Conservation (phyloP, 352 stramenopile species). For the Globisporangium solare region DNA sequence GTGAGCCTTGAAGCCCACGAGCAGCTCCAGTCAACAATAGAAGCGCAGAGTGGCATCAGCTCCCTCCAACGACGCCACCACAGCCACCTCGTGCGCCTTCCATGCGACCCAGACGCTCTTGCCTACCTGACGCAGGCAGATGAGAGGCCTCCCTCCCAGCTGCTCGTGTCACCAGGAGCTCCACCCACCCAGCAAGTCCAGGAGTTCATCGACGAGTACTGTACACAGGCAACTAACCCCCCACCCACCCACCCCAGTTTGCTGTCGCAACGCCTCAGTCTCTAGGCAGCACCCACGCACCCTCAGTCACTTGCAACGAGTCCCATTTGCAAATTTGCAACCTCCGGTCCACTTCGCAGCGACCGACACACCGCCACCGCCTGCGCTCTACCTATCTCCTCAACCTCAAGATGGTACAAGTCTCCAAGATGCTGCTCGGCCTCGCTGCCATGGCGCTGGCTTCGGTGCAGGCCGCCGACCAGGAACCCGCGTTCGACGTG, state of each 20-base stretch:
- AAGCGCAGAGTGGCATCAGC: background rate
- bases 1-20: background rate
- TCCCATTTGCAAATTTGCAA: conserved; percentile 1
- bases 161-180: background rate
- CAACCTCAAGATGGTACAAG: background rate
- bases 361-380: background rate
- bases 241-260: no score
- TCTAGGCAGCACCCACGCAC: background rate
- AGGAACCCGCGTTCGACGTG: conserved; percentile 32
- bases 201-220: no score
- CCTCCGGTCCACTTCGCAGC: background rate
- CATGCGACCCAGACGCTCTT: background rate
- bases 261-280: background rate
- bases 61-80: background rate
- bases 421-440: background rate
- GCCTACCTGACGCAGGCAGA: background rate
- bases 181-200: no score
- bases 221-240: no score
- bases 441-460: background rate
- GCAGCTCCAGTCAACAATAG: background rate
- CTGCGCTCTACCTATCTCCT: background rate
- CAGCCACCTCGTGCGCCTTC: background rate
- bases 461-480: background rate
- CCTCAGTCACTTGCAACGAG: background rate
- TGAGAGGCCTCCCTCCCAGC: background rate